Evolutionary conservation across 768 basidiomycete species (phyloP), one percentile per base, ranked within the genome.

Genomic region (Strobilomyces confusus): DNA sequence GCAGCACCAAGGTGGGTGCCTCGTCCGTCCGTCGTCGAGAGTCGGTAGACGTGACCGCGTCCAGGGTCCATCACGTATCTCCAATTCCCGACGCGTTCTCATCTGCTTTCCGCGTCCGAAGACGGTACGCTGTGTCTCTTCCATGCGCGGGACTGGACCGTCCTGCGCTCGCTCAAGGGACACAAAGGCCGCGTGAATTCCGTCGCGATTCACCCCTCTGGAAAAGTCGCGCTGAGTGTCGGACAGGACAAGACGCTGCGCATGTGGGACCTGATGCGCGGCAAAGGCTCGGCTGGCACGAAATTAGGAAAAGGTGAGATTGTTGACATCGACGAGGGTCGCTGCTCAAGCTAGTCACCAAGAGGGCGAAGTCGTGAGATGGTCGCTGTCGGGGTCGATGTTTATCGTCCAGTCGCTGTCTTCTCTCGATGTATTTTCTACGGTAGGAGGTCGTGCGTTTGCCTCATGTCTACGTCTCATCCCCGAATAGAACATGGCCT

Each of bases 221-320:
- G 95, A 7, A 90, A 98, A 62, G 81, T 98, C 17, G 95, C 87
- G 1, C 70, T 99, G 37, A 92, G 86, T 56, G 93, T 98, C 0
- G 95, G 97, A 8, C 87, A 85, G 63, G 97, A 98, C 63, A 78
- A 80, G 58, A 91, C 89, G 4, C 59, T 98, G 54, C 80, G 94
- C 40, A 97, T 99, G 95, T 99, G 97, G 97, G 97, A 99, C 75
- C 75, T 99, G 45, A 95, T 98, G 91, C 77, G 95, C 42, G 95
- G 95, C 0, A 87, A 88, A 68, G 91, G 92, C 4, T 83, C 83
- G 12, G 92, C 92, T 8, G 92, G 93, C 68, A 87, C 83, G 43
- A 94, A 95, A 66, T 70, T 99, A 6, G 91, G 92, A 20, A 89
- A 86, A 74, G 94, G 94, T 91, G 55, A 50, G 77, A 2, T 25